Base-by-base conservation (phyloP, 2,329 filamentous ascomycete genomes). In the Colletotrichum australisinense region DNA sequence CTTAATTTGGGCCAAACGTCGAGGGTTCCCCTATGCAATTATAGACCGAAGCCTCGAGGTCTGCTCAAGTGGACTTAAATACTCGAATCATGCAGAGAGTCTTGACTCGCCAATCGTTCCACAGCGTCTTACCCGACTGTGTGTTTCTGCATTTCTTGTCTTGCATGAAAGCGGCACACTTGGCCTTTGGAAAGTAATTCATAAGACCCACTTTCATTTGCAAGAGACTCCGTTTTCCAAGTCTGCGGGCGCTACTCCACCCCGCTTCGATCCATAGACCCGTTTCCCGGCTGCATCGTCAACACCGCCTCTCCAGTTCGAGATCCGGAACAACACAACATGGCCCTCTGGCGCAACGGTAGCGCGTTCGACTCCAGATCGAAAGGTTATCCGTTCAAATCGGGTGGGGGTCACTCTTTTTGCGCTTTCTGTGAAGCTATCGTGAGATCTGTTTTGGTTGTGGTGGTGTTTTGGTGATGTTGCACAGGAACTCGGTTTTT, bases 321-420 rank as follows among this genome's bases (percentile, higher is more conserved):
- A 35, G 1, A 0, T 8, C 3, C 38, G 38, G 53, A 53, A 2
- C 3, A 3, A 8, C 3, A 22, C 19, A 24, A 1, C 7, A 2
- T 2, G 32, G 70, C 70, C 70, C 42, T 52, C 30, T 73, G 70
- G 70, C 70, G 66, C 70, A 73, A 73, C 59, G 70, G 70, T 70
- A 73, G 70, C 66, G 70, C 70, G 59, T 73, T 70, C 66, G 70
- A 73, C 70, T 73, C 70, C 70, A 73, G 70, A 72, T 72, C 69
- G 66, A 69, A 72, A 72, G 69, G 69, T 69, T 72, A 72, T 70
- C 70, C 55, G 70, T 73, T 73, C 70, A 60, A 73, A 73, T 73
- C 70, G 46, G 70, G 70, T 73, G 30, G 59, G 70, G 70, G 70
- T 73, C 70, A 73, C 4, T 8, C 3, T 11, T 26, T 53, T 49